Evolutionary conservation across 495 filamentous ascomycete genomes (phyloP), one percentile per base, ranked within the genome.

Genomic region (Amniculicola lignicola): DNA sequence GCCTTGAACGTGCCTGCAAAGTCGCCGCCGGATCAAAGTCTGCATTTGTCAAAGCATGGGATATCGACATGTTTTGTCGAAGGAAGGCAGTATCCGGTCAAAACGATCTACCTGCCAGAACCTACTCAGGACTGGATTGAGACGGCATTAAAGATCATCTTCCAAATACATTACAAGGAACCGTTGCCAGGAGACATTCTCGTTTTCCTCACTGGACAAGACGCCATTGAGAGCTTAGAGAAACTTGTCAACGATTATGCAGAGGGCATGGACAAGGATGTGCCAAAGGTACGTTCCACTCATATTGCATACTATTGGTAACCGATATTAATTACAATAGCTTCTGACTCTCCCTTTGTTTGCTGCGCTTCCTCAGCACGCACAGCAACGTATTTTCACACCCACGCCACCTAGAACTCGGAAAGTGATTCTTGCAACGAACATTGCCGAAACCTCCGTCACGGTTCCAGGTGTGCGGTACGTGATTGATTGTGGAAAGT

Each of bases 361-460:
- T 57, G 85, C 86, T 16, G 84, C 83, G 12, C 75, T 89, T 6
- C 80, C 86, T 7, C 86, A 90, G 52, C 76, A 78, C 55, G 84
- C 85, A 0, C 94, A 99, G 62, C 88, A 95, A 61, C 77, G 82
- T 16, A 88, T 91, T 21, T 99, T 99, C 66, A 75, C 82, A 21
- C 87, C 85, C 4, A 77, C 89, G 23, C 85, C 88, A 1, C 79
- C 81, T 16, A 77, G 75, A 39, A 95, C 87, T 0, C 80, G 94
- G 33, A 99, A 97, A 63, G 72, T 99, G 6, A 89, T 99, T 10
- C 77, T 99, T 2, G 81, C 90, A 0, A 99, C 94, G 12, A 99
- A 99, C 69, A 96, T 99, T 59, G 94, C 94, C 19, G 94, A 99
- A 65, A 97, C 94, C 0, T 99, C 94, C 1, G 86, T 99, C 48